Evolutionary conservation across 139 green algal species (phyloP).

Genomic region (Spirogloea muscicola): DNA sequence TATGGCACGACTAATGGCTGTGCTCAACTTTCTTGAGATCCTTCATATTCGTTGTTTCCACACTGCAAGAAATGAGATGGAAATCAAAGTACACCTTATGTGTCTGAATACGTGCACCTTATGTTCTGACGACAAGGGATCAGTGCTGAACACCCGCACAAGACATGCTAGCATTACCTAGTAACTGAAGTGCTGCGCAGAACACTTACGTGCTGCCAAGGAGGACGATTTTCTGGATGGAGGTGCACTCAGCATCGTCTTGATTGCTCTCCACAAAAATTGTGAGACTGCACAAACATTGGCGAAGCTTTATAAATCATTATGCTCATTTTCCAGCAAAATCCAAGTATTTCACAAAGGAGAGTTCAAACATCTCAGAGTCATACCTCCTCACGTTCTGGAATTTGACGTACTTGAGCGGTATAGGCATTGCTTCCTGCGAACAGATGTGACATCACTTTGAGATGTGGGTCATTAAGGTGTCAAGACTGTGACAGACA

Average conservation of each 20-base stretch:
- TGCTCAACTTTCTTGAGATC: slow-evolving; percentile 44
- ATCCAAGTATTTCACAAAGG: too few species aligned
- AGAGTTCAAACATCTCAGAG: too few species aligned
- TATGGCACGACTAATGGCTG: background rate
- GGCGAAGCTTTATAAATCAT: slow-evolving; percentile 39
- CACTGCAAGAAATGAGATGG: slow-evolving; percentile 17
- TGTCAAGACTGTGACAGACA: background rate
- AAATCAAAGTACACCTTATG: background rate
- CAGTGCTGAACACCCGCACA: too few species aligned
- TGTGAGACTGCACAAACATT: slow-evolving; percentile 34
- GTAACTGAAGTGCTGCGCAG: too few species aligned
- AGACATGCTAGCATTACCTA: too few species aligned
- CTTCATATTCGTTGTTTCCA: slow-evolving; percentile 49
- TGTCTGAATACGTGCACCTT: background rate
- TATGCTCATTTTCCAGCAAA: slow-evolving; percentile 65
- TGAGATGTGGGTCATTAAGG: too few species aligned
- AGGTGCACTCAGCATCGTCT: slow-evolving; percentile 32
- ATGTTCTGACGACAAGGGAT: too few species aligned
- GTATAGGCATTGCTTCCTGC: slow-evolving; percentile 37
- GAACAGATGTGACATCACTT: background rate
- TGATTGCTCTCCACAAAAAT: slow-evolving; percentile 48
- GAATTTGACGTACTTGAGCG: slow-evolving; percentile 72
- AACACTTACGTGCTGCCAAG: slow-evolving; percentile 49
- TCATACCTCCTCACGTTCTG: slow-evolving; percentile 62
- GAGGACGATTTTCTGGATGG: slow-evolving; percentile 38